Base-by-base conservation (phyloP, 768 basidiomycete species). In the Tylopilus subfusipes region DNA sequence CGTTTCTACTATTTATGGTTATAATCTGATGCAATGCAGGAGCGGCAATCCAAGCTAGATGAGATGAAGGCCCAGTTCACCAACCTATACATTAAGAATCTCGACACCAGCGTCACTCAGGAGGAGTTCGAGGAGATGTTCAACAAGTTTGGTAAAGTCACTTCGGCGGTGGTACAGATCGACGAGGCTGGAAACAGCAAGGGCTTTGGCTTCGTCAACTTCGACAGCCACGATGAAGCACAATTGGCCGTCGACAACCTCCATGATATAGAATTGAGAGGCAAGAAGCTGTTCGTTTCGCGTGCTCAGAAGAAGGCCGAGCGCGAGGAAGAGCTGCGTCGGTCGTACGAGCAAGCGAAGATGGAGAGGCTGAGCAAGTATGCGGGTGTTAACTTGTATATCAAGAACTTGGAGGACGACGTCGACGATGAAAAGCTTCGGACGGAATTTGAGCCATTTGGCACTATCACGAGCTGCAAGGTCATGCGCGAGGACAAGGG, bases 331-430 rank as follows among this genome's bases (percentile, higher is more conserved):
- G 96, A 98, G 75, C 75, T 99, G 48, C 88, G 93, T 70, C 83
- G 82, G 71, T 88, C 87, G 3, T 97, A 98, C 73, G 96, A 99
- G 76, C 86, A 88, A 67, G 91, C 93, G 48, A 93, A 94, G 77
- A 83, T 93, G 83, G 97, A 99, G 83, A 94, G 95, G 74, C 74
- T 95, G 66, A 90, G 86, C 86, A 99, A 99, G 76, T 97, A 93
- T 67, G 94, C 97, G 64, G 97, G 97, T 53, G 95, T 98, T 73
- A 99, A 99, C 78, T 81, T 99, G 53, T 99, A 98, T 79, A 87
- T 98, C 85, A 99, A 98, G 84, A 99, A 99, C 78, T 76, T 99
- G 72, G 96, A 98, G 74, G 96, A 98, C 72, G 95, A 97, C 63
- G 81, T 97, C 53, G 93, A 98, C 68, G 97, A 99, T 67, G 97